phyloP scores from a whole-genome alignment of 805 yeast species.

The Suhomyces sp. region DNA sequence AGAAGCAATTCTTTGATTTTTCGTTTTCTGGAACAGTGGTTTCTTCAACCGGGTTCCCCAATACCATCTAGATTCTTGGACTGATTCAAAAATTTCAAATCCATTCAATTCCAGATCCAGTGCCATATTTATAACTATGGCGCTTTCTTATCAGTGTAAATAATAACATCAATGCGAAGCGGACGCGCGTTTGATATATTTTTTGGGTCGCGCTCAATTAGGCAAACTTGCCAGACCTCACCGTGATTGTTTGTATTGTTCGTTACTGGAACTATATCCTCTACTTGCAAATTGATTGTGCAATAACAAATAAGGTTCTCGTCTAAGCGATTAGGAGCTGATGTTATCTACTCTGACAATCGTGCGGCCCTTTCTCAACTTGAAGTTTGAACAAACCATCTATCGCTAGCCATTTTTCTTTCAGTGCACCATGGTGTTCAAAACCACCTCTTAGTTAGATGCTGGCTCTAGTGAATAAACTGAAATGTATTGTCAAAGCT shows the following conservation, averaged over 20 bases:
- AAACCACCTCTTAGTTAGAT: background rate
- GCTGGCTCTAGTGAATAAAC: background rate
- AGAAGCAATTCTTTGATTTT: background rate
- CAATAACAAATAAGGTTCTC: background rate
- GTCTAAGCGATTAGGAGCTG: background rate
- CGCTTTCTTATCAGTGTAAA: background rate
- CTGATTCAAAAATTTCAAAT: background rate
- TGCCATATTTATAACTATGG: background rate
- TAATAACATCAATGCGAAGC: background rate
- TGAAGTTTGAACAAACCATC: background rate
- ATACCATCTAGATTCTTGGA: background rate
- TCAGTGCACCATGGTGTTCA: background rate
- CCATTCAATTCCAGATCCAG: background rate
- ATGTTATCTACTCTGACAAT: background rate
- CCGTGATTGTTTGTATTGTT: background rate
- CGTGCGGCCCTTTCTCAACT: background rate
- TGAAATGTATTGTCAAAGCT: background rate
- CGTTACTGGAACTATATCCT: background rate
- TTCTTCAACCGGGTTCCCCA: background rate
- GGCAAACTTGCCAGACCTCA: background rate
- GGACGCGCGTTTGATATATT: background rate
- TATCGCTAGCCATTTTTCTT: too few relatives aligned
- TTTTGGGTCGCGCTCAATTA: background rate
- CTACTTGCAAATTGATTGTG: background rate
- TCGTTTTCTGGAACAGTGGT: background rate